Percentiles rank a stretch among this genome's conserved stretches.
Evolutionary conservation across 106 monocot genomes (phyloP).

Genomic region (Dioscorea alata): DNA sequence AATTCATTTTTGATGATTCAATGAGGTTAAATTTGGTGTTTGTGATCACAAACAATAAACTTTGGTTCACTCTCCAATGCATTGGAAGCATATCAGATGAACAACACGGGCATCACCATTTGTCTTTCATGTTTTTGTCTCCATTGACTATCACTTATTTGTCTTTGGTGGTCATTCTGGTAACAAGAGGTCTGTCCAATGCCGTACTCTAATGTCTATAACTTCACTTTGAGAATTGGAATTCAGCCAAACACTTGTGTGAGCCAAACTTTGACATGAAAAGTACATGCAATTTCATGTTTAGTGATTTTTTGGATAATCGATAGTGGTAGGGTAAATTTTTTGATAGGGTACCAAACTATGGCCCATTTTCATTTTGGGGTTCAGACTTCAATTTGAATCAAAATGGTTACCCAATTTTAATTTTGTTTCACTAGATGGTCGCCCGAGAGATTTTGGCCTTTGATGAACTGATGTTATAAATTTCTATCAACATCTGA

Average conservation of each 20-base stretch:
- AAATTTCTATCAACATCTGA: too few relatives aligned
- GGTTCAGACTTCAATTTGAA: too few relatives aligned
- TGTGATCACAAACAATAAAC: slow-evolving; percentile 58
- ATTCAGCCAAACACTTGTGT: too few relatives aligned
- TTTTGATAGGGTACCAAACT: too few relatives aligned
- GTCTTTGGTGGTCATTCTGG: slow-evolving; percentile 86
- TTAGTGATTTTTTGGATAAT: slow-evolving; percentile 99
- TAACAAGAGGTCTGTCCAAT: slow-evolving; percentile 48
- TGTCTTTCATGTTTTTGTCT: slow-evolving; percentile 83
- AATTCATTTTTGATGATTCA: neutral
- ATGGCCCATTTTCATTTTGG: too few relatives aligned
- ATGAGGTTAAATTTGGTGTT: neutral
- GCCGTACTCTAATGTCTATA: too few relatives aligned
- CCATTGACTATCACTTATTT: slow-evolving; percentile 94
- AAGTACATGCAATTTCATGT: slow-evolving; percentile 38
- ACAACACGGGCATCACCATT: slow-evolving; percentile 56
- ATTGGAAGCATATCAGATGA: slow-evolving; percentile 67
- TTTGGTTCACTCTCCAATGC: slow-evolving; percentile 90
- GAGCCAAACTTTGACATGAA: too few relatives aligned
- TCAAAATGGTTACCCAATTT: too few relatives aligned
- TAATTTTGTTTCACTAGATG: too few relatives aligned
- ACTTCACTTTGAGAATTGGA: too few relatives aligned
- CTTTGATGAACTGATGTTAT: too few relatives aligned
- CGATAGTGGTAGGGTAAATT: slow-evolving; percentile 99
- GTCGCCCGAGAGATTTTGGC: too few relatives aligned